A percentile compares a stretch with the other conserved stretches of the same genome.
These are phyloP conservation scores for Phytopythium boreale DNA, from an alignment of 352 stramenopile genomes.

Conservation along the genomic window DNA sequence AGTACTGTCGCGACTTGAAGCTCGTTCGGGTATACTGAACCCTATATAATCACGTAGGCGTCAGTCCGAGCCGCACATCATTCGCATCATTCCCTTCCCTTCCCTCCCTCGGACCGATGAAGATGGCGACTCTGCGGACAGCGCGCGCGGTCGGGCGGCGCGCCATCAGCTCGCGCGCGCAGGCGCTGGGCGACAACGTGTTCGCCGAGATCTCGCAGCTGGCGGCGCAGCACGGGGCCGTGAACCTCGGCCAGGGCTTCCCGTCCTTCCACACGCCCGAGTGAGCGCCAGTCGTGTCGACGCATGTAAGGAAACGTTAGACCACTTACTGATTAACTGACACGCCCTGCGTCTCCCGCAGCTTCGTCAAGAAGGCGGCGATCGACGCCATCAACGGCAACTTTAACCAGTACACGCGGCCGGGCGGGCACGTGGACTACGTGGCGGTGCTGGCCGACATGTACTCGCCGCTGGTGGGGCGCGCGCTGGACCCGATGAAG, in stretches of 20 bases:
- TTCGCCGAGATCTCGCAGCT: slow-evolving; percentile 89
- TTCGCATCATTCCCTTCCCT: not conserved
- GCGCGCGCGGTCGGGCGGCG: slow-evolving; percentile 12
- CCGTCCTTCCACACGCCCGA: slow-evolving; percentile 91
- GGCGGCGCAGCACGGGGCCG: slow-evolving; percentile 67
- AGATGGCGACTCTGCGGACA: not conserved
- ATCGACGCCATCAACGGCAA: slow-evolving; percentile 75
- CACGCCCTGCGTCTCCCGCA: not conserved
- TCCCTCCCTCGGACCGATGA: not conserved
- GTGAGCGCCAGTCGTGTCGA: slow-evolving; percentile 16
- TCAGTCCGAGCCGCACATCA: not conserved
- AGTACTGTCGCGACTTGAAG: not conserved
- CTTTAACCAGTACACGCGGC: slow-evolving; percentile 90
- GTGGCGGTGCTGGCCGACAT: slow-evolving; percentile 77
- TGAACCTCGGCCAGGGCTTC: slow-evolving; percentile 97
- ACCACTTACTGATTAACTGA: no score
- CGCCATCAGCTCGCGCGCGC: slow-evolving; percentile 58
- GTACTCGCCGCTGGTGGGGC: slow-evolving; percentile 69
- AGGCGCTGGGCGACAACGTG: slow-evolving; percentile 71
- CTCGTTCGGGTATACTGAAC: not conserved
- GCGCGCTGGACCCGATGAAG: slow-evolving; percentile 65
- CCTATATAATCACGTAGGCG: not conserved
- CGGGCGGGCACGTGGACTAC: slow-evolving; percentile 76
- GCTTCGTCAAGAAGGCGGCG: slow-evolving; percentile 87
- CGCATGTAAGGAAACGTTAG: no score